phyloP scores from a whole-genome alignment of 441 rosid species.

The Euphorbia schlechtendalii region DNA sequence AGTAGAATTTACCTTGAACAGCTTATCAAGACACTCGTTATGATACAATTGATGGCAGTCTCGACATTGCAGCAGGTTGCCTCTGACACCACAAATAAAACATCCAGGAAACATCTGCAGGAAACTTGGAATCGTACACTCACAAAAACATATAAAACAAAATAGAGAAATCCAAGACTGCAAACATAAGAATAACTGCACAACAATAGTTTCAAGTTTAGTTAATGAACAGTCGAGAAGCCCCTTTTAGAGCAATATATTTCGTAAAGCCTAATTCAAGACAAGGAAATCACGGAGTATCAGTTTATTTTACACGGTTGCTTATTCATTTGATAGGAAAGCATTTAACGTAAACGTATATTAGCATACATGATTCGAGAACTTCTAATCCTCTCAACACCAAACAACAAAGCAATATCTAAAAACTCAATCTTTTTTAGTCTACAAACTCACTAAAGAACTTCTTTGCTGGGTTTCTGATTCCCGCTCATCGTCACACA shows the following conservation, averaged over 20 bases:
- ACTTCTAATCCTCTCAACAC: background rate
- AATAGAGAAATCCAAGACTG: background rate
- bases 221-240: background rate
- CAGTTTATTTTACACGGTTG: background rate
- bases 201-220: background rate
- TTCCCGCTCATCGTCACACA: too few species aligned
- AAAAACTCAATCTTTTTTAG: background rate
- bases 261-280: background rate
- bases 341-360: background rate
- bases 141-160: background rate
- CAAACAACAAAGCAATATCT: background rate
- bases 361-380: background rate
- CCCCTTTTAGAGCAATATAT: background rate
- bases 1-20: conserved; percentile 16
- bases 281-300: background rate
- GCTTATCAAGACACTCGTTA: conserved; percentile 21
- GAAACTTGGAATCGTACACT: conserved; percentile 5
- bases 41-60: conserved; percentile 24
- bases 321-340: background rate
- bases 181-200: background rate
- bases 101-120: conserved; percentile 22
- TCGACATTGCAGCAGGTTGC: conserved; percentile 22
- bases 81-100: conserved; percentile 17
- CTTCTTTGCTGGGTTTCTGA: conserved; percentile 22
- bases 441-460: conserved; percentile 25